Base-by-base conservation (phyloP, 768 basidiomycete species). In the Hygrocybe coccinea region DNA sequence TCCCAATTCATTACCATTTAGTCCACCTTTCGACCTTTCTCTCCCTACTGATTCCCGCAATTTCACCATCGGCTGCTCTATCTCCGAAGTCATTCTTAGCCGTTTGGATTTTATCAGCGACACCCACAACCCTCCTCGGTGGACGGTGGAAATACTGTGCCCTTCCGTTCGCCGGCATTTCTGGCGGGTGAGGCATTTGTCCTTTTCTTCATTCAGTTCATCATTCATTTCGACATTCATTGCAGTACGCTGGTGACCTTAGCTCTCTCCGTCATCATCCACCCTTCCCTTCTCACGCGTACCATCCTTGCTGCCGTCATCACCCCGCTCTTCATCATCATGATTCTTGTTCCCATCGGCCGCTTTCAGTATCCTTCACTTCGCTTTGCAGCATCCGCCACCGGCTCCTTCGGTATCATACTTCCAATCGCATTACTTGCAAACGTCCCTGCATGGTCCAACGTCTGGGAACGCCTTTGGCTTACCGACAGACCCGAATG, bases 381-480 rank as follows among this genome's bases (percentile, higher is more conserved):
- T 22, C 78, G 85, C n/a, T 61, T 82, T 17, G 76, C 77, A 11
- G 71, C 77, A 3, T 69, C 82, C 1, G 76, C 81, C 4, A 72
- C 76, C 4, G 86, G 86, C 5, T 73, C 85, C 0, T 84, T 85
- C 49, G 81, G 84, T 22, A 52, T 83, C 15, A 67, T 78, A 14
- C 46, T 82, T 17, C 73, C 80, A 14, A 79, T 85, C 35, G 75
- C 85, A 2, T 65, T 86, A 22, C 73, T 88, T 11, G 63, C 79
- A 35, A 19, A 72, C 15, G 75, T 78, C 0, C 65, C 72, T 17
- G 69, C 78, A 11, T 87, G 84, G 85, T 78, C 78, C 3, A 76
- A 85, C 60, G 74, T 78, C 9, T 87, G 82, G 83, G 79, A 81
- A 55, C 76, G 85, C 11, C 67, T 84, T 2, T 89, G 82, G 79